Conservation (phyloP, 2,329 filamentous ascomycete species). For the Stachybotrys chlorohalonatus region DNA sequence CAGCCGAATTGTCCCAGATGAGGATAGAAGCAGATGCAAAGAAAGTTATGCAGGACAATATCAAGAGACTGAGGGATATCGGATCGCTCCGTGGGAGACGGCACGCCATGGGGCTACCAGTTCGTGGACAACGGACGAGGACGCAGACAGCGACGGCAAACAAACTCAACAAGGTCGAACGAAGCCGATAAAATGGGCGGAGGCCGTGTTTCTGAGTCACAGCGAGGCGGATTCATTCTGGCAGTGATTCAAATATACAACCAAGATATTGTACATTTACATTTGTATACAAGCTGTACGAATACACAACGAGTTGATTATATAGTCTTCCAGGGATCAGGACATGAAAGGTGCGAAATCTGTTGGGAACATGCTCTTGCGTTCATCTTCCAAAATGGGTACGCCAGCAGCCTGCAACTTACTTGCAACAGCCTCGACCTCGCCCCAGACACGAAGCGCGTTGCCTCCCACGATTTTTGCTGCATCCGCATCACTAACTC, state of each 20-base stretch:
- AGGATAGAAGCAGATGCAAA: conserved; percentile 86
- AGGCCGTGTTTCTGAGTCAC: background rate
- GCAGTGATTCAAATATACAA: background rate
- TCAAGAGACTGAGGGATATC: conserved; percentile 79
- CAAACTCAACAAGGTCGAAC: conserved; percentile 51
- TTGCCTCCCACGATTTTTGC: conserved; percentile 73
- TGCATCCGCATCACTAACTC: conserved; percentile 65
- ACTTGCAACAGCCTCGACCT: conserved; percentile 63
- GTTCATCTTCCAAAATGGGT: conserved; percentile 44
- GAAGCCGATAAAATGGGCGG: conserved; percentile 11
- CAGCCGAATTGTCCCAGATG: conserved; percentile 80
- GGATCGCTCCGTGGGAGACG: conserved; percentile 80
- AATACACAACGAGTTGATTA: background rate
- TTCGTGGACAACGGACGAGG: conserved; percentile 81
- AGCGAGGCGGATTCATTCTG: background rate
- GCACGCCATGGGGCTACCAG: conserved; percentile 88
- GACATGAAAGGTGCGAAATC: background rate
- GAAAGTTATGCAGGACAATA: conserved; percentile 73
- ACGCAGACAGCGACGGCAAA: conserved; percentile 56
- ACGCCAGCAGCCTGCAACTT: conserved; percentile 52
- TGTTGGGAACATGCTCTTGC: conserved; percentile 4
- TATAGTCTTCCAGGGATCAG: background rate
- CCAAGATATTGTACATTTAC: background rate
- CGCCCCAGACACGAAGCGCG: conserved; percentile 73
- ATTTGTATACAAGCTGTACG: conserved; percentile 4